Evolutionary conservation across 495 filamentous ascomycete genomes (phyloP), one percentile per base, ranked within the genome.

Genomic region (Neurospora hispaniola): DNA sequence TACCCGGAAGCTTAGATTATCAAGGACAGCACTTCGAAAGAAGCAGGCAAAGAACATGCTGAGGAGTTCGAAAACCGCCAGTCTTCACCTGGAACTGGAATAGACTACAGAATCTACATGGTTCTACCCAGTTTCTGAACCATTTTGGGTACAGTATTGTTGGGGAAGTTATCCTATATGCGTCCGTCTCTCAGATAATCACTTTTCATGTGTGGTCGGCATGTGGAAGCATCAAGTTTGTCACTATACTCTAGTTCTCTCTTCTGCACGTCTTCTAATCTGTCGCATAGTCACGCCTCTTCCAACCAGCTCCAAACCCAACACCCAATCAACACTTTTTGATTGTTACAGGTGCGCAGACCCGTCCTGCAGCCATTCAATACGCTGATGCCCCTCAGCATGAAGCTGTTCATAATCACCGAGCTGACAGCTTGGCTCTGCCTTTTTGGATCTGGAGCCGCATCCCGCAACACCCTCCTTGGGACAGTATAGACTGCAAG

Each of bases 401-500:
- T 54, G 70, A 46, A 70, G 68, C 68, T n/a, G 69, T 69, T 71
- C 69, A 71, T 71, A 71, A 73, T 46, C 74, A 39, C 44, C 38
- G 46, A 66, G 54, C 54, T 66, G 54, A 66, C 54, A 35, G 54
- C 54, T 66, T 66, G 54, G 54, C 54, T 66, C 27, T 66, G 54
- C 14, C 54, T 66, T 27, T 66, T 66, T 14, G 14, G 31, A 35
- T 66, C 54, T 66, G 35, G 54, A 66, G 54, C 27, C 54, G 54
- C 27, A 66, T 66, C 27, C 48, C 12, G 27, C 27, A 66, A 66
- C 54, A 66, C 54, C 27, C 54, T 18, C 23, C 27, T 66, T 66
- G 27, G 54, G 54, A 66, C 54, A 66, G 54, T 66, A 66, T 66
- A 6, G 27, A 35, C 54, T 66, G 54, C 16, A 41, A 69, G 46